Conservation (phyloP, 2,329 filamentous ascomycete genomes). For the Ilyonectria mors-panacis region DNA sequence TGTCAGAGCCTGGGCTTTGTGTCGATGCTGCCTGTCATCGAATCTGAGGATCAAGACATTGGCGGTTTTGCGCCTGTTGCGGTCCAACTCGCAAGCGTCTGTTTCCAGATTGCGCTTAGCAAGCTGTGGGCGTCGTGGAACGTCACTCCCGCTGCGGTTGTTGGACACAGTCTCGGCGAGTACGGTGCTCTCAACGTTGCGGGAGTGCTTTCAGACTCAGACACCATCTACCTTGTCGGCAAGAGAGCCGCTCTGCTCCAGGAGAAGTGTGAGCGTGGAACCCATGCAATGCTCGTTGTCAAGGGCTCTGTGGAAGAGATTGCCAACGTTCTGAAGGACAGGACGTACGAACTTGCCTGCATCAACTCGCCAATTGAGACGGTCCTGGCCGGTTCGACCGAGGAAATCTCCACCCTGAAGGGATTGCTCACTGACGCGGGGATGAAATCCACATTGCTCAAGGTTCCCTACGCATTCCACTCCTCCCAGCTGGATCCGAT, state of each 20-base stretch:
- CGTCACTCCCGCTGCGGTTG: conserved; percentile 59
- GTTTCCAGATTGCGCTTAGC: conserved; percentile 60
- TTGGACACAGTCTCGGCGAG: conserved; percentile 62
- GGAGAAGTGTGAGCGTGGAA: conserved; percentile 63
- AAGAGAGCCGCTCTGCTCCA: conserved; percentile 70
- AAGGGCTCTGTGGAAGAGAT: conserved; percentile 41
- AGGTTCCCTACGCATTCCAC: conserved; percentile 56
- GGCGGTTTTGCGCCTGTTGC: conserved; percentile 37
- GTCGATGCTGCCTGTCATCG: conserved; percentile 58
- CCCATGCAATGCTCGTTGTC: conserved; percentile 55
- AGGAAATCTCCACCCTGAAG: conserved; percentile 25
- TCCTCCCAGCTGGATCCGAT: conserved; percentile 57
- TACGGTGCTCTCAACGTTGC: conserved; percentile 68
- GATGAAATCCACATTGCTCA: conserved; percentile 53
- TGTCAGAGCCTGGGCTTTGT: conserved; percentile 54
- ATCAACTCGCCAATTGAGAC: conserved; percentile 75
- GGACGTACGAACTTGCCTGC: conserved; percentile 64
- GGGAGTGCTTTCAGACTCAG: conserved; percentile 72
- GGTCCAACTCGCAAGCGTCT: conserved; percentile 57
- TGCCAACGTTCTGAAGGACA: conserved; percentile 26
- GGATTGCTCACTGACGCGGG: conserved; percentile 21
- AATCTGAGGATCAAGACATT: conserved; percentile 49
- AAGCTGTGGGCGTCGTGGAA: conserved; percentile 58
- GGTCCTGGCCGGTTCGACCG: conserved; percentile 56
- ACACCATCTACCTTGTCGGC: conserved; percentile 75